These are phyloP conservation scores for Prosopis cineraria DNA, from an alignment of 306 rosid species.

Conservation along the genomic window DNA sequence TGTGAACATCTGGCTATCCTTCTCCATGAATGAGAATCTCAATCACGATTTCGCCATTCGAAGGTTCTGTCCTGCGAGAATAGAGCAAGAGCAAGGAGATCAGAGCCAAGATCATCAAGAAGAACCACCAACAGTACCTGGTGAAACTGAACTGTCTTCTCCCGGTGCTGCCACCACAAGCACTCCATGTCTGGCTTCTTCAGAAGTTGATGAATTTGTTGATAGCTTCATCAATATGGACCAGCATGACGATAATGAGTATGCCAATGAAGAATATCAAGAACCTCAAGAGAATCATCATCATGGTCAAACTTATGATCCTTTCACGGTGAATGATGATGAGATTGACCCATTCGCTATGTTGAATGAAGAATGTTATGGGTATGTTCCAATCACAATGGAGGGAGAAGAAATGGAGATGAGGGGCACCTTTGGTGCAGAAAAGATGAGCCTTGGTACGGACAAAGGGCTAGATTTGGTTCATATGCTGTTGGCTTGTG, in stretches of 20 bases:
- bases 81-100: constrained; percentile 61
- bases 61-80: constrained; percentile 72
- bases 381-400: constrained; percentile 32
- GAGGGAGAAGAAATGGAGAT: constrained; percentile 49
- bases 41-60: constrained; percentile 67
- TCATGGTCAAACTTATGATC: constrained; percentile 38
- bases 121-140: constrained; percentile 3
- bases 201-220: constrained; percentile 72
- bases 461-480: constrained; percentile 79
- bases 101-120: constrained; percentile 56
- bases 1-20: constrained; percentile 49
- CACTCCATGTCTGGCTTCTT: constrained; percentile 57
- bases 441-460: constrained; percentile 44
- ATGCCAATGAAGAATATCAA: constrained; percentile 30
- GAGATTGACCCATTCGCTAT: constrained; percentile 33
- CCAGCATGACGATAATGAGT: constrained; percentile 30
- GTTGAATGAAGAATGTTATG: constrained; percentile 24
- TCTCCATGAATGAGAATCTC: constrained; percentile 40
- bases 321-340: constrained; percentile 40
- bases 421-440: constrained; percentile 30
- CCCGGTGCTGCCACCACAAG: constrained; percentile 28
- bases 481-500: constrained; percentile 74
- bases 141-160: constrained; percentile 48
- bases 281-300: constrained; percentile 42
- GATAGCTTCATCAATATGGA: constrained; percentile 82